Base-by-base conservation (phyloP, 2,329 filamentous ascomycete genomes). In the Fusarium drepaniforme region DNA sequence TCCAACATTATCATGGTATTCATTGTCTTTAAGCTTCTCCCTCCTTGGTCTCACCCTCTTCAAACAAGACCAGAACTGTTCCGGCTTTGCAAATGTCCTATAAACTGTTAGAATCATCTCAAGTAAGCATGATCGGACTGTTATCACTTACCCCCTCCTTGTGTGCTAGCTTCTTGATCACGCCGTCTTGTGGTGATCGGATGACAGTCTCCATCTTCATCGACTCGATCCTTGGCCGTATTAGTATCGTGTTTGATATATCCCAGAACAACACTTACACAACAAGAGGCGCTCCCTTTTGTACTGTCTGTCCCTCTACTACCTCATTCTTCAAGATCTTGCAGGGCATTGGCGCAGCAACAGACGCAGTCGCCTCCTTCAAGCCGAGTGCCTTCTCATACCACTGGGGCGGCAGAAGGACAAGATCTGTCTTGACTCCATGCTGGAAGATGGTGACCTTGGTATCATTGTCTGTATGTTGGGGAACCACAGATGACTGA, bases 341-440 rank as follows among this genome's bases (percentile, higher is more conserved):
- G 85, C 97, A 98, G 2, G 97, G 97, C 97, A 99, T 99, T 0
- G 97, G 97, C 25, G 97, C 95, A 28, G 94, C 88, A 2, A 98
- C 95, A 64, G 93, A 97, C 70, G 96, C 96, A 8, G 92, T 88
- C 0, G 90, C 89, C 80, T 97, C 94, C 82, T 94, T 96, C 72
- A 94, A 85, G 0, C 96, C 96, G 9, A 98, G 87, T 0, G 95
- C 95, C 84, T 97, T 96, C 78, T 95, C 94, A 68, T 93, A 93
- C 95, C 96, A 99, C 53, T 87, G 87, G 0, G 96, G 95, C 21
- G 85, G 84, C 46, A 88, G 81, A n/a, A 92, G 83, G 12, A 83
- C 83, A 30, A 93, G 82, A 70, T 92, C 88, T 8, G 89, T 90
- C 84, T 91, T 90, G 74, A 85, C 82, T 13, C 91, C 90, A 58